Conservation (phyloP, 345 rosid genomes). For the Linum usitatissimum region DNA sequence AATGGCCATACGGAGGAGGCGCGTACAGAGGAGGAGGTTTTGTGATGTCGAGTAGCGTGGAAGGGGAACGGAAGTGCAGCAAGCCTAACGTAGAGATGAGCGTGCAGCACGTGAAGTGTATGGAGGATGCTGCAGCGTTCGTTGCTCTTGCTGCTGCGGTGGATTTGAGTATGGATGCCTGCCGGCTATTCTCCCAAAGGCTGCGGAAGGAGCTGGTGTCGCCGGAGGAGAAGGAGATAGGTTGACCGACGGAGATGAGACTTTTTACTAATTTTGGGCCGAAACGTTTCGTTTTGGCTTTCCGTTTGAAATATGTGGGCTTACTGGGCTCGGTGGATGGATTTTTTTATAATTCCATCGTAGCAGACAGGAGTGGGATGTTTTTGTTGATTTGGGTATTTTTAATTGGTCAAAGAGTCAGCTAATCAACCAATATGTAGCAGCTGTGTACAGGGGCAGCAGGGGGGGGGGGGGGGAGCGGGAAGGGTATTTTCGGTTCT, state of each 20-base stretch:
- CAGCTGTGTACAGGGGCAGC: no score
- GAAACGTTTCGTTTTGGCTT: no score
- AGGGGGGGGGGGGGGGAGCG: no score
- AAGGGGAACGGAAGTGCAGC: conserved; percentile 79
- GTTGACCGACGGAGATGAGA: no score
- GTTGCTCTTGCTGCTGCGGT: conserved; percentile 89
- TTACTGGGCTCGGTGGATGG: neutral
- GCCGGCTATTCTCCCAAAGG: conserved; percentile 74
- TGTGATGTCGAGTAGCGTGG: conserved; percentile 80
- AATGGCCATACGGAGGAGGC: conserved; percentile 62
- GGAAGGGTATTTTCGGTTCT: no score
- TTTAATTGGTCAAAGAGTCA: neutral
- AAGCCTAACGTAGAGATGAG: conserved; percentile 79
- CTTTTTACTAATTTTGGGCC: no score
- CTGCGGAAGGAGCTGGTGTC: conserved; percentile 67
- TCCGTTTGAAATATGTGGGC: neutral
- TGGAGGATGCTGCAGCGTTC: conserved; percentile 88
- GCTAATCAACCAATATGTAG: neutral
- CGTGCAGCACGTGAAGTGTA: conserved; percentile 85
- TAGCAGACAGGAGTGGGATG: neutral
- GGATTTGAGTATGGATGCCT: conserved; percentile 90
- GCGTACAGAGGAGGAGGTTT: conserved; percentile 68
- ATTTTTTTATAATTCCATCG: conserved; percentile 4
- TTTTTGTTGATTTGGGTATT: neutral
- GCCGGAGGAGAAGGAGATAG: conserved; percentile 14